Evolutionary conservation across 805 yeast species (phyloP).

Genomic region (Ogataea pini): DNA sequence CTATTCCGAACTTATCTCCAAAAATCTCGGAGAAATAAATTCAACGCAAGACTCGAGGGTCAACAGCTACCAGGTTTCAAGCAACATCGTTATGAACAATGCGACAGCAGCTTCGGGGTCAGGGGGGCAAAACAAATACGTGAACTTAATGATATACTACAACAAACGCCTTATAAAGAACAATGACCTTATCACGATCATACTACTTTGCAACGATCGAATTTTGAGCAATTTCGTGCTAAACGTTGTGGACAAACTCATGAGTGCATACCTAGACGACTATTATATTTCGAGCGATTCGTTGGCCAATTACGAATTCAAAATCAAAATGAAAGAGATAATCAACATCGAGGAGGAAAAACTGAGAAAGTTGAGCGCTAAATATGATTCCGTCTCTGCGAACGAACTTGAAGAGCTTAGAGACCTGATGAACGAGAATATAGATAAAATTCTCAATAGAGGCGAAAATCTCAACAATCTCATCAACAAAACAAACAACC

Average conservation of each 20-base stretch:
- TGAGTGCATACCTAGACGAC: constrained; percentile 43
- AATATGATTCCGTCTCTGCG: constrained; percentile 35
- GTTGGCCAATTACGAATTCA: constrained; percentile 46
- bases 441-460: constrained; percentile 68
- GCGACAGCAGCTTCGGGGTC: constrained; percentile 26
- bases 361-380: constrained; percentile 40
- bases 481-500: constrained; percentile 76
- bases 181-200: constrained; percentile 53
- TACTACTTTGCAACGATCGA: constrained; percentile 46
- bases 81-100: constrained; percentile 22
- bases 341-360: constrained; percentile 54
- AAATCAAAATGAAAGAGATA: constrained; percentile 55
- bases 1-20: constrained; percentile 54
- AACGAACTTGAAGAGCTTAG: constrained; percentile 66
- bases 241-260: constrained; percentile 49
- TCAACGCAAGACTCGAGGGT: constrained; percentile 39
- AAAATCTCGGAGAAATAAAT: constrained; percentile 56
- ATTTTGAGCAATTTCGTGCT: constrained; percentile 48
- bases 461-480: constrained; percentile 74
- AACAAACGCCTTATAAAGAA: constrained; percentile 47
- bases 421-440: constrained; percentile 69
- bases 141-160: constrained; percentile 43
- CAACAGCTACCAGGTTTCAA: constrained; percentile 29
- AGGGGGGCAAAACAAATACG: constrained; percentile 26
- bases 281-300: constrained; percentile 23